phyloP scores from a whole-genome alignment of 768 basidiomycete genomes.

The Podaxis carcinomalis region DNA sequence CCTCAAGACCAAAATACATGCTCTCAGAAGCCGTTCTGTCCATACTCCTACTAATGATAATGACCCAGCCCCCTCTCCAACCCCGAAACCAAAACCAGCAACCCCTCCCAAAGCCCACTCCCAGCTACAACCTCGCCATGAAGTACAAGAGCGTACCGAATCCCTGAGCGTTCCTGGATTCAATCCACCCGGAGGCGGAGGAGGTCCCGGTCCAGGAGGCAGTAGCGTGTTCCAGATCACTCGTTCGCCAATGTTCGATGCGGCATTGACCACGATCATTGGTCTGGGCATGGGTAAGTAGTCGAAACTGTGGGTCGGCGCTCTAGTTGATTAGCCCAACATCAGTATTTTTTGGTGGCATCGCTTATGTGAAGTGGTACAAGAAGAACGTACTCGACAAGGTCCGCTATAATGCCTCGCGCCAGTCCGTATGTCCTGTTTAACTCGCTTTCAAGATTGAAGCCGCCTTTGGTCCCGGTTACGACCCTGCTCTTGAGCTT shows the following conservation, averaged over 20 bases:
- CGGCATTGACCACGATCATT: conserved; percentile 53
- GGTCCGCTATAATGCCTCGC: conserved; percentile 33
- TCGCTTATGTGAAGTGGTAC: conserved; percentile 75
- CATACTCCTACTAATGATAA: conserved; percentile 5
- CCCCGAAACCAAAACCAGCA: conserved; percentile 10
- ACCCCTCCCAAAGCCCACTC: conserved; percentile 9
- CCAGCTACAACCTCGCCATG: conserved; percentile 27
- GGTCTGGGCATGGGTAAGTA: conserved; percentile 56
- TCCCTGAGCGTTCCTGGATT: conserved; percentile 36
- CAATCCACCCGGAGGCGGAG: conserved; percentile 35
- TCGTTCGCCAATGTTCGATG: conserved; percentile 46
- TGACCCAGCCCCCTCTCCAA: not conserved
- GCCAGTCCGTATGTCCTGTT: not conserved
- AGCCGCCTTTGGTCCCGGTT: conserved; percentile 72
- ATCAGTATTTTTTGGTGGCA: conserved; percentile 65
- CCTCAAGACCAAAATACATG: not conserved
- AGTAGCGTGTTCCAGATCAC: conserved; percentile 31
- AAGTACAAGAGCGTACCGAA: conserved; percentile 38
- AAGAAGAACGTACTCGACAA: conserved; percentile 79
- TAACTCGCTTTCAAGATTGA: conserved; percentile 55
- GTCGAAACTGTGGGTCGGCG: not conserved
- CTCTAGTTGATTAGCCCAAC: conserved; percentile 4
- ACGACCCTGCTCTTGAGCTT: conserved; percentile 78
- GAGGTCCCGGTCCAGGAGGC: conserved; percentile 27
- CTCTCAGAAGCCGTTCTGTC: not conserved